These are phyloP conservation scores for Aspergillus brasiliensis DNA, from an alignment of 2,329 filamentous ascomycete genomes.

Conservation along the genomic window DNA sequence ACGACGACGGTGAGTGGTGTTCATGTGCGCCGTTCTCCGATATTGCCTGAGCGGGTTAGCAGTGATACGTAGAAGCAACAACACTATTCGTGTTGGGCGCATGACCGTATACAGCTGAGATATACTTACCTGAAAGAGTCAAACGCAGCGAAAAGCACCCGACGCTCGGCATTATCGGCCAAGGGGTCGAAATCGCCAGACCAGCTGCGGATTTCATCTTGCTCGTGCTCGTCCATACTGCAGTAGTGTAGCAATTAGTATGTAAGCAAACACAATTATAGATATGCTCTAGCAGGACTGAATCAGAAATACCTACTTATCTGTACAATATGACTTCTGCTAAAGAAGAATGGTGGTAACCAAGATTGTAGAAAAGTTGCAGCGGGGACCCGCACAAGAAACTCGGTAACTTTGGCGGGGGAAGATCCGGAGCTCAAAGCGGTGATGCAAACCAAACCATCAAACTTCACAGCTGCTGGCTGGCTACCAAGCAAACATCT, in stretches of 20 bases:
- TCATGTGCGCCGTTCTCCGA: slow-evolving; percentile 80
- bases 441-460: neutral
- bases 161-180: slow-evolving; percentile 76
- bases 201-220: slow-evolving; percentile 49
- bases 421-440: slow-evolving; percentile 7
- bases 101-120: too few relatives aligned
- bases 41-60: slow-evolving; percentile 68
- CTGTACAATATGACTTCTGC: too few relatives aligned
- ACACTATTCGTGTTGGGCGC: too few relatives aligned
- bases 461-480: too few relatives aligned
- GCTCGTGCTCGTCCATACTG: slow-evolving; percentile 16
- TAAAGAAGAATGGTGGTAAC: too few relatives aligned
- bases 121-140: slow-evolving; percentile 90
- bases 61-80: too few relatives aligned
- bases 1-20: slow-evolving; percentile 85
- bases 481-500: too few relatives aligned
- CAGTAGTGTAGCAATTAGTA: neutral
- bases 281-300: too few relatives aligned
- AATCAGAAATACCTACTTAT: too few relatives aligned
- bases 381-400: too few relatives aligned
- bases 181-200: slow-evolving; percentile 65
- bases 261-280: too few relatives aligned
- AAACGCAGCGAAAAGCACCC: slow-evolving; percentile 76
- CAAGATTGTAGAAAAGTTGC: too few relatives aligned
- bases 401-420: slow-evolving; percentile 13